Percentiles rank a stretch among this genome's conserved stretches.
phyloP scores from a whole-genome alignment of 345 rosid species.

The Citrus reticulata region DNA sequence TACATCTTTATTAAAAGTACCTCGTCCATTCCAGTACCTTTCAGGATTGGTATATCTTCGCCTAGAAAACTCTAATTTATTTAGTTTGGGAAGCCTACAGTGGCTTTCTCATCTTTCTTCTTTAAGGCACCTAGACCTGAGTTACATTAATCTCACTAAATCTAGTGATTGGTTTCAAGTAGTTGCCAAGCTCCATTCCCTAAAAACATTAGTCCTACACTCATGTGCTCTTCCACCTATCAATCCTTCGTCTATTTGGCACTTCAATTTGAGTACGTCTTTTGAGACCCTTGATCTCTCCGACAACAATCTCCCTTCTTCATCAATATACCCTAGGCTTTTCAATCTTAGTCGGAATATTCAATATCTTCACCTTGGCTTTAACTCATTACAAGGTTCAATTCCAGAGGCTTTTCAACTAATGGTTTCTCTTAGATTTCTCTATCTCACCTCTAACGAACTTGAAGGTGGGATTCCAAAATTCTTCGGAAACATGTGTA shows the following conservation, averaged over 20 bases:
- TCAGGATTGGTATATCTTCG: too few relatives aligned
- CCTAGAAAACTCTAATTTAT: too few relatives aligned
- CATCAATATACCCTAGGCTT: not conserved
- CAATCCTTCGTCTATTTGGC: too few relatives aligned
- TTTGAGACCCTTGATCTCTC: not conserved
- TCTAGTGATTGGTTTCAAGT: not conserved
- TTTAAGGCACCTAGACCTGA: not conserved
- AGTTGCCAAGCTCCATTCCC: not conserved
- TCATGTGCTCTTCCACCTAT: too few relatives aligned
- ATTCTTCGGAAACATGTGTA: too few relatives aligned
- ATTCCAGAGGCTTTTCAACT: not conserved
- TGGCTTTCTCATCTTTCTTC: constrained; percentile 19
- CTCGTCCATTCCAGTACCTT: too few relatives aligned
- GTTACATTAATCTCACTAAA: not conserved
- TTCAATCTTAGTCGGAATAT: not conserved
- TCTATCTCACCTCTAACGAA: not conserved
- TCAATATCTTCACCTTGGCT: not conserved
- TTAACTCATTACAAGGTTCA: not conserved
- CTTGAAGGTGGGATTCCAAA: too few relatives aligned
- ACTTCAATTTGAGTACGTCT: not conserved
- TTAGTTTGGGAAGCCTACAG: not conserved
- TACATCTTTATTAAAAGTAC: too few relatives aligned
- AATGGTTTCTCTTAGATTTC: not conserved
- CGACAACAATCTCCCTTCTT: not conserved
- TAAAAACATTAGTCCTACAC: too few relatives aligned